Evolutionary conservation across 768 basidiomycete genomes (phyloP).

Genomic region (Russula olivacea): DNA sequence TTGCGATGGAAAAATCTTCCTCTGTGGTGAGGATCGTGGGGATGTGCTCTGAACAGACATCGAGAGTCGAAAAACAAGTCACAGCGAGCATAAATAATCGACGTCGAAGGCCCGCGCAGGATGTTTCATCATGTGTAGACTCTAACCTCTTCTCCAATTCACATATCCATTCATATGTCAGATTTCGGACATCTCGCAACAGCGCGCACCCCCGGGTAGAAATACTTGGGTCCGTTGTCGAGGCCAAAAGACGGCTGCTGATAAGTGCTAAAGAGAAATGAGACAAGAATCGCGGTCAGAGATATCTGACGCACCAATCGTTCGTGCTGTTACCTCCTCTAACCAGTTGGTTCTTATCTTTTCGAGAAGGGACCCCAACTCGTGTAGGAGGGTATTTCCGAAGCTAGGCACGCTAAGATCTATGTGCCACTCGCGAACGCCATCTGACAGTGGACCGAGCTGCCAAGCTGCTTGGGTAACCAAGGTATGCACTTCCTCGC

Average conservation of each 20-base stretch:
- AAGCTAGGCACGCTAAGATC: conserved; percentile 35
- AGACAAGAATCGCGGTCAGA: not conserved
- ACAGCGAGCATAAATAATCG: conserved; percentile 9
- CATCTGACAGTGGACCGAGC: conserved; percentile 32
- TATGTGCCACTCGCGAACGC: conserved; percentile 36
- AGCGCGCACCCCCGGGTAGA: not conserved
- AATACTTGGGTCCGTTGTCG: conserved; percentile 3
- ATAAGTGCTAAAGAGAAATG: conserved; percentile 1
- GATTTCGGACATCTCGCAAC: conserved; percentile 9
- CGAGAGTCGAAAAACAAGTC: conserved; percentile 14
- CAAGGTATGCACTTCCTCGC: conserved; percentile 38
- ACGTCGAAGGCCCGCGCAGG: not conserved
- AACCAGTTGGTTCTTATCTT: conserved; percentile 41
- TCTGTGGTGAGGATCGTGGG: not conserved
- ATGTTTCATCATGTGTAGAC: not conserved
- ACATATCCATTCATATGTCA: conserved; percentile 5
- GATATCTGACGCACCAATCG: conserved; percentile 6
- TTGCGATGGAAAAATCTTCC: conserved; percentile 11
- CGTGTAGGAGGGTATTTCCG: conserved; percentile 34
- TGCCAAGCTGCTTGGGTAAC: conserved; percentile 43
- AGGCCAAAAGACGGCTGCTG: conserved; percentile 6
- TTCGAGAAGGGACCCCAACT: conserved; percentile 34
- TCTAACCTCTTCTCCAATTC: conserved; percentile 6
- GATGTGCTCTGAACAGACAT: conserved; percentile 6
- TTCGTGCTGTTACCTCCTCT: conserved; percentile 14